phyloP scores from a whole-genome alignment of 73 alveolate species.

The Paramecium pentaurelia region DNA sequence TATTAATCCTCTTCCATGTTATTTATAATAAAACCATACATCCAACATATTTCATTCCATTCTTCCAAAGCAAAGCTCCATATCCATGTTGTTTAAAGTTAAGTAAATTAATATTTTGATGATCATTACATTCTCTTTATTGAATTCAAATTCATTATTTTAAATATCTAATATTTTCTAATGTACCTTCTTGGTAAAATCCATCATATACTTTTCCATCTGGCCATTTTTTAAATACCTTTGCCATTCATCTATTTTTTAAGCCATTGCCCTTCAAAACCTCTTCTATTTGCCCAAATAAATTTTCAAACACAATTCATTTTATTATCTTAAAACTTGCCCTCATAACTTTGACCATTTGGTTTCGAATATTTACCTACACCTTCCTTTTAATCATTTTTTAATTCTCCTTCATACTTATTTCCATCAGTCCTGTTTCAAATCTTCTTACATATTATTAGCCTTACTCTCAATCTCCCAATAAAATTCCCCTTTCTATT shows the following conservation, averaged over 20 bases:
- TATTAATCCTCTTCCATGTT: conserved; percentile 77
- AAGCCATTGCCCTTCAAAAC: conserved; percentile 57
- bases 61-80: conserved; percentile 56
- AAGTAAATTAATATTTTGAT: too few species aligned
- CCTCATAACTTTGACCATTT: conserved; percentile 66
- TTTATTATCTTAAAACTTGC: conserved; percentile 48
- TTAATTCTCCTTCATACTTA: conserved; percentile 66
- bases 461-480: conserved; percentile 66
- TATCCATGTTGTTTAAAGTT: conserved; percentile 59
- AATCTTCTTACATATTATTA: conserved; percentile 66
- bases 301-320: conserved; percentile 25
- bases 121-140: too few species aligned
- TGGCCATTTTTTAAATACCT: conserved; percentile 72
- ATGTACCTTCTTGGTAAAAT: conserved; percentile 56
- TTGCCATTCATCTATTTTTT: conserved; percentile 63
- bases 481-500: conserved; percentile 51
- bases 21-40: conserved; percentile 59
- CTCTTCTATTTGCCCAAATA: conserved; percentile 59
- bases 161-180: too few species aligned
- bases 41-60: conserved; percentile 65
- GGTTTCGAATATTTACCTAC: conserved; percentile 63
- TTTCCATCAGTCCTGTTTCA: conserved; percentile 67
- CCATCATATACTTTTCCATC: conserved; percentile 82
- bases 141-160: neutral
- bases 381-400: conserved; percentile 74